phyloP scores from a whole-genome alignment of 495 filamentous ascomycete species.

The Tuber brumale region DNA sequence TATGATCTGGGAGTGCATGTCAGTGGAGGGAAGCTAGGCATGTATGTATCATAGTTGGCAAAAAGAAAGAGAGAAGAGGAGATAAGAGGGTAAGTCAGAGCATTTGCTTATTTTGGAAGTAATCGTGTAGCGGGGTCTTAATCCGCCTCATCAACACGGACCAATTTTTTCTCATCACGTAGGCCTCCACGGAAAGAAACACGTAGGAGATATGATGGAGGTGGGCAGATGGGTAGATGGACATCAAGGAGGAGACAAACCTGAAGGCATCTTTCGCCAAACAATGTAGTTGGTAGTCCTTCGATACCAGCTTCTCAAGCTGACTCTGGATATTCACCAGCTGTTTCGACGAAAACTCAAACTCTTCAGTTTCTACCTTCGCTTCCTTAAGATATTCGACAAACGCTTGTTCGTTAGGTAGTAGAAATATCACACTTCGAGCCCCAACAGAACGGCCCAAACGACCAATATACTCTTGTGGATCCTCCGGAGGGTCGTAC shows the following conservation, averaged over 20 bases:
- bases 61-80: neutral
- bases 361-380: constrained; percentile 34
- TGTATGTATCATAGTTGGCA: neutral
- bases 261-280: constrained; percentile 39
- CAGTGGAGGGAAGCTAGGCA: constrained; percentile 8
- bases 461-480: constrained; percentile 22
- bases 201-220: neutral
- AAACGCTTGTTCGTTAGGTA: constrained; percentile 27
- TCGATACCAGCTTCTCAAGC: constrained; percentile 34
- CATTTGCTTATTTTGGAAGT: constrained; percentile 43
- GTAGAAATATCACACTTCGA: constrained; percentile 31
- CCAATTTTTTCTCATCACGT: constrained; percentile 46
- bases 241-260: constrained; percentile 23
- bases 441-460: constrained; percentile 19
- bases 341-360: constrained; percentile 37
- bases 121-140: constrained; percentile 52
- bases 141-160: constrained; percentile 55
- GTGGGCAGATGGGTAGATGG: neutral
- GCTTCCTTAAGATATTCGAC: constrained; percentile 25
- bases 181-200: neutral
- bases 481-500: constrained; percentile 37
- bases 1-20: constrained; percentile 31
- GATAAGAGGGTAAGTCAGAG: constrained; percentile 30
- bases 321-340: constrained; percentile 28
- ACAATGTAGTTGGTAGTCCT: constrained; percentile 34